Percentiles rank a stretch among this genome's conserved stretches.
phyloP scores from a whole-genome alignment of 148 eudicot genomes.

The Rhododendron molle region DNA sequence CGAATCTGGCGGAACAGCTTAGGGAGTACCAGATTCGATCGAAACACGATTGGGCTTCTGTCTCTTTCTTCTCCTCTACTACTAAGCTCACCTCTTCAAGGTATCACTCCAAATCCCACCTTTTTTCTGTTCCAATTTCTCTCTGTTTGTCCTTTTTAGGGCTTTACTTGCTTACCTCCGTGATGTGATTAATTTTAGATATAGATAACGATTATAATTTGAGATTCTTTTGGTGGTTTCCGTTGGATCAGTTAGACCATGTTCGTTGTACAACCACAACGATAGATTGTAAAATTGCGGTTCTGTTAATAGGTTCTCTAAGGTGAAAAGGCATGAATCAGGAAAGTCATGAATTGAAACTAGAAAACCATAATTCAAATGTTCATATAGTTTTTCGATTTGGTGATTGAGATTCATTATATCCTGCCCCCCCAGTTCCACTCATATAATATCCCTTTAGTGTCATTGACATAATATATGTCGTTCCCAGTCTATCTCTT shows the following conservation, averaged over 20 bases:
- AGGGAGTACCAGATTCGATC: slow-evolving; percentile 93
- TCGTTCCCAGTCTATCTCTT: not conserved
- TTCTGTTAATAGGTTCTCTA: not conserved
- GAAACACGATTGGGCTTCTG: slow-evolving; percentile 82
- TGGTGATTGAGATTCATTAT: no score
- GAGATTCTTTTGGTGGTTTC: not conserved
- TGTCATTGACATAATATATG: not conserved
- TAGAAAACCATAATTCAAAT: not conserved
- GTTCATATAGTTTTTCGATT: not conserved
- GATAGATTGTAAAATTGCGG: not conserved
- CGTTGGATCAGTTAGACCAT: not conserved
- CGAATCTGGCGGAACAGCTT: slow-evolving; percentile 89
- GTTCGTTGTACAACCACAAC: not conserved
- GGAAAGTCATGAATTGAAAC: not conserved
- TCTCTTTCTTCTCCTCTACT: slow-evolving; percentile 76
- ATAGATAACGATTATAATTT: not conserved
- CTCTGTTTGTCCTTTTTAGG: not conserved
- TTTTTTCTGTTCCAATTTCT: not conserved
- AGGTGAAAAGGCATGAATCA: not conserved
- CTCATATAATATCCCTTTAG: not conserved
- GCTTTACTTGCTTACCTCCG: not conserved
- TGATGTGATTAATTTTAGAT: not conserved
- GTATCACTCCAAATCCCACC: slow-evolving; percentile 21
- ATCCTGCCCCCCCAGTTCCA: not conserved
- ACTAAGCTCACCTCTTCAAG: slow-evolving; percentile 60